These are phyloP conservation scores for Chalciporus sphaerocephalus DNA, from an alignment of 768 basidiomycete species.

Conservation along the genomic window DNA sequence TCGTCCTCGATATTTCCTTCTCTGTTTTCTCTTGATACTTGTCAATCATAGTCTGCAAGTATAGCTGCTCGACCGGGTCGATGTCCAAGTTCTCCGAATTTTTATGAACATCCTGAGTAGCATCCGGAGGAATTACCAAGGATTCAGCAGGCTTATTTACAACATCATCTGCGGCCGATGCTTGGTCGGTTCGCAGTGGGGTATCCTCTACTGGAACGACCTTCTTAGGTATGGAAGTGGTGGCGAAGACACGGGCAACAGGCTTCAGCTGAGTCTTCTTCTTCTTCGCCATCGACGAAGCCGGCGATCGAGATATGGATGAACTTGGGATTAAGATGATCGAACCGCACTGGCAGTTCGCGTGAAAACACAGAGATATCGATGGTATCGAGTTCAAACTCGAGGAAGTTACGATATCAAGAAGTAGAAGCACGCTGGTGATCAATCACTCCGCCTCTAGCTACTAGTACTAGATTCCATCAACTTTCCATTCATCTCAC, in stretches of 20 bases:
- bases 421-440: too few relatives aligned
- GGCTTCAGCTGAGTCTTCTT: conserved; percentile 80
- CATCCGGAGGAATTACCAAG: conserved; percentile 3
- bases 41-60: conserved; percentile 72
- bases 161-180: conserved; percentile 1
- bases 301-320: background rate
- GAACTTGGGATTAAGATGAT: too few relatives aligned
- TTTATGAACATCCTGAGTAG: conserved; percentile 6
- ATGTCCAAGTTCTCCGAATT: conserved; percentile 30
- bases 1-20: conserved; percentile 67
- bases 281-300: conserved; percentile 65
- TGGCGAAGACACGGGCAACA: conserved; percentile 71
- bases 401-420: background rate
- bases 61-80: conserved; percentile 47
- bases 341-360: too few relatives aligned
- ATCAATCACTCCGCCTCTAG: too few relatives aligned
- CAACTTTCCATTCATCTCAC: too few relatives aligned
- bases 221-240: conserved; percentile 82
- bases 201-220: conserved; percentile 32
- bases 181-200: conserved; percentile 10
- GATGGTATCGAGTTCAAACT: background rate
- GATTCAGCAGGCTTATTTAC: conserved; percentile 7
- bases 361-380: too few relatives aligned
- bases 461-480: too few relatives aligned
- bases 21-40: conserved; percentile 84